Evolutionary conservation across 2,329 filamentous ascomycete genomes (phyloP).

Genomic region (Alternaria incomplexa): DNA sequence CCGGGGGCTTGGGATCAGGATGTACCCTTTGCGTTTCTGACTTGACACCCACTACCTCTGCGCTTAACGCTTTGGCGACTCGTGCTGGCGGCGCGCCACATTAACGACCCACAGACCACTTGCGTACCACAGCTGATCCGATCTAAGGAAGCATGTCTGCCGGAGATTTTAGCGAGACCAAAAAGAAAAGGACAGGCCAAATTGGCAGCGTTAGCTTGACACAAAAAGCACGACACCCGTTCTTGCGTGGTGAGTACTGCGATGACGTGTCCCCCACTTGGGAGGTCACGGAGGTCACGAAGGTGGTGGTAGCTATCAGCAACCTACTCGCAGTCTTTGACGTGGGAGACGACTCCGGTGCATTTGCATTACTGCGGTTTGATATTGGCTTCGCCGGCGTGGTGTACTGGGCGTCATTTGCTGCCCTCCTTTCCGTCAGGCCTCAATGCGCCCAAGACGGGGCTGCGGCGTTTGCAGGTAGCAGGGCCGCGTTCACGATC

Average conservation of each 20-base stretch:
- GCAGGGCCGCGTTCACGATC: constrained; percentile 31
- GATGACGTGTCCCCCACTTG: constrained; percentile 41
- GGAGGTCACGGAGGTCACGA: not conserved
- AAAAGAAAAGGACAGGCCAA: constrained; percentile 36
- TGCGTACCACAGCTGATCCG: constrained; percentile 37
- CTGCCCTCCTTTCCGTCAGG: constrained; percentile 34
- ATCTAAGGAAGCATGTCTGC: constrained; percentile 38
- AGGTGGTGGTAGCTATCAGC: constrained; percentile 12
- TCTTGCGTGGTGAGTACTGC: constrained; percentile 17
- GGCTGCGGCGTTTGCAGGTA: constrained; percentile 34
- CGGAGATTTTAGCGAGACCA: constrained; percentile 35
- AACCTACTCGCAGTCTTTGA: not conserved
- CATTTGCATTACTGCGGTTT: constrained; percentile 18
- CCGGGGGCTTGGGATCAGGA: constrained; percentile 42
- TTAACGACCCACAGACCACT: constrained; percentile 44
- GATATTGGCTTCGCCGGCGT: constrained; percentile 25
- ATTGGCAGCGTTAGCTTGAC: constrained; percentile 34
- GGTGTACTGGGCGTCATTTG: constrained; percentile 32
- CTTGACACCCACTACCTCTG: constrained; percentile 37
- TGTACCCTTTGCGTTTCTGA: constrained; percentile 38
- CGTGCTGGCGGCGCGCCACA: constrained; percentile 47
- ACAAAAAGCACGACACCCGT: constrained; percentile 35
- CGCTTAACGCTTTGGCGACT: constrained; percentile 40
- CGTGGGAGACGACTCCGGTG: not conserved
- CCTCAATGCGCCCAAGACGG: constrained; percentile 38